Evolutionary conservation across 2,329 filamentous ascomycete genomes (phyloP).

Genomic region (Hypoxylon rubiginosum): DNA sequence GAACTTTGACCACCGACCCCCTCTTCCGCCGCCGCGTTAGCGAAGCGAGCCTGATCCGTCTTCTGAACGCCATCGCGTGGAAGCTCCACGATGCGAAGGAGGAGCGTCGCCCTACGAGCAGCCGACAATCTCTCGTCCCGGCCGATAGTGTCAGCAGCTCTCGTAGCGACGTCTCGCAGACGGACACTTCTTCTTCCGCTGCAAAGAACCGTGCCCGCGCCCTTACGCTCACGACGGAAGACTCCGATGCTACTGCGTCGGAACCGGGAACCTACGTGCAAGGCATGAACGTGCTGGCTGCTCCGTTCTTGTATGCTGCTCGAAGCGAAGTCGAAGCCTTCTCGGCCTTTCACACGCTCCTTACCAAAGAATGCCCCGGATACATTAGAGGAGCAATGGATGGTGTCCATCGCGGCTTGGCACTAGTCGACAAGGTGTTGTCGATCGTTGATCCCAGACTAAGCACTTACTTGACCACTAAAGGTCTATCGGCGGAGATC

Average conservation of each 20-base stretch:
- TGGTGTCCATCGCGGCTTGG: slow-evolving; percentile 91
- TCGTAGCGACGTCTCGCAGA: slow-evolving; percentile 56
- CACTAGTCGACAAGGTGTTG: slow-evolving; percentile 91
- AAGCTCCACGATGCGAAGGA: slow-evolving; percentile 84
- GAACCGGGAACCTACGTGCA: slow-evolving; percentile 93
- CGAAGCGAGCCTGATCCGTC: slow-evolving; percentile 92
- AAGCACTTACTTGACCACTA: slow-evolving; percentile 84
- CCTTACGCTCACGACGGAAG: slow-evolving; percentile 72
- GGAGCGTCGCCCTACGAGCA: slow-evolving; percentile 54
- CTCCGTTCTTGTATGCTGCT: slow-evolving; percentile 94
- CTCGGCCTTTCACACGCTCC: slow-evolving; percentile 86
- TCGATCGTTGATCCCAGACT: slow-evolving; percentile 92
- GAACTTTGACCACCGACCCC: slow-evolving; percentile 96
- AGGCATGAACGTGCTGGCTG: slow-evolving; percentile 98
- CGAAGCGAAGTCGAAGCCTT: slow-evolving; percentile 96
- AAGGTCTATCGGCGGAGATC: slow-evolving; percentile 91
- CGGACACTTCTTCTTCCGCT: slow-evolving; percentile 59
- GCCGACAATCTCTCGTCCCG: slow-evolving; percentile 50
- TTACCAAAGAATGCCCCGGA: slow-evolving; percentile 89
- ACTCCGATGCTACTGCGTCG: slow-evolving; percentile 70
- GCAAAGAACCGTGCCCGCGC: slow-evolving; percentile 68
- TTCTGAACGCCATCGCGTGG: slow-evolving; percentile 97
- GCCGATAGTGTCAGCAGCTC: slow-evolving; percentile 55
- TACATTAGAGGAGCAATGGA: slow-evolving; percentile 98
- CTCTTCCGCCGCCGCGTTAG: slow-evolving; percentile 95